Percentiles rank a stretch among this genome's conserved stretches.
Evolutionary conservation across 2,329 filamentous ascomycete genomes (phyloP).

Genomic region (Botryotinia calthae): DNA sequence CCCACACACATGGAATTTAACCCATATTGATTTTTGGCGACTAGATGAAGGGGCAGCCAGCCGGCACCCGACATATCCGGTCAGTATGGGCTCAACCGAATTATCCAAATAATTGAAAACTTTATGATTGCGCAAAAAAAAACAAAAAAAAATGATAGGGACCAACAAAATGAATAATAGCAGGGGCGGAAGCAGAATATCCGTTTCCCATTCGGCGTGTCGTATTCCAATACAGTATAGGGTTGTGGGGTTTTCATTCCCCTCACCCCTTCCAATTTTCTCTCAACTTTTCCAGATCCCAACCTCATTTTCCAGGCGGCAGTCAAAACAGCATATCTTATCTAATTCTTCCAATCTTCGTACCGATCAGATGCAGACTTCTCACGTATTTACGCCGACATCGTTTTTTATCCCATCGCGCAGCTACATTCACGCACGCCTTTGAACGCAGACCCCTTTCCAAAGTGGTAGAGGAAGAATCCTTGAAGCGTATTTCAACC

Average conservation of each 20-base stretch:
- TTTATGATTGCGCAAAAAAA: background rate
- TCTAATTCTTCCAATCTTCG: conserved; percentile 3
- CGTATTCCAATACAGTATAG: background rate
- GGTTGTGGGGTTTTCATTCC: background rate
- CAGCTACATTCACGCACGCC: conserved; percentile 3
- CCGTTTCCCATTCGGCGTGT: background rate
- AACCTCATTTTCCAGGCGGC: conserved; percentile 7
- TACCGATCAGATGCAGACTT: conserved; percentile 2
- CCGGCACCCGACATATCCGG: conserved; percentile 16
- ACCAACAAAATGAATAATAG: background rate
- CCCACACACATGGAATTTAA: conserved; percentile 12
- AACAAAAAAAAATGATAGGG: background rate
- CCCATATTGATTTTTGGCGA: conserved; percentile 3
- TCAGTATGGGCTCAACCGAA: conserved; percentile 18
- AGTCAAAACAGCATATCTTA: conserved; percentile 8
- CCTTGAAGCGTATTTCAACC: background rate
- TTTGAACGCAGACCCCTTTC: conserved; percentile 9
- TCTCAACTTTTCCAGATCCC: background rate
- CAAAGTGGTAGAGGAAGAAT: conserved; percentile 20
- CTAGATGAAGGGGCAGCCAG: conserved; percentile 2
- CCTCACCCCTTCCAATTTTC: background rate
- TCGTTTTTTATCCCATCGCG: background rate
- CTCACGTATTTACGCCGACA: background rate
- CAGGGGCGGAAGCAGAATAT: background rate
- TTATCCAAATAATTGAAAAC: background rate